Evolutionary conservation across 176 grass and related monocot species (phyloP).

Genomic region (Hyparrhenia diplandra): DNA sequence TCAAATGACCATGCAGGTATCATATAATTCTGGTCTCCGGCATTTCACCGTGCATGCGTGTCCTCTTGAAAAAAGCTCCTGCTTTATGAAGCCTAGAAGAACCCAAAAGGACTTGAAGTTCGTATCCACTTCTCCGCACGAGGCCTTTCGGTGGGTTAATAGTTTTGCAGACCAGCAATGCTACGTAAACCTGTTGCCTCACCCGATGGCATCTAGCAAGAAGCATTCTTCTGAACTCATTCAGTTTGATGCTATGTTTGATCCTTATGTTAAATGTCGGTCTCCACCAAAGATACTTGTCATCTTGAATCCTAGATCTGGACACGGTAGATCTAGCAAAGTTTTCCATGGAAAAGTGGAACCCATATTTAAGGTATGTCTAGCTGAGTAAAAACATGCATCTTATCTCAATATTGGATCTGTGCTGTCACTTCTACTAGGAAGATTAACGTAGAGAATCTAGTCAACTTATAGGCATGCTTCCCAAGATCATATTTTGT

Average conservation of each 20-base stretch:
- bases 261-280: slow-evolving; percentile 92
- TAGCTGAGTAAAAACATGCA: slow-evolving; percentile 25
- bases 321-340: slow-evolving; percentile 97
- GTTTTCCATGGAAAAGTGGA: slow-evolving; percentile 95
- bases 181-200: slow-evolving; percentile 85
- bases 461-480: slow-evolving; percentile 8
- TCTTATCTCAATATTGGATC: slow-evolving; percentile 16
- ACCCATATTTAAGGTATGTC: slow-evolving; percentile 95
- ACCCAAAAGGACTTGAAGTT: slow-evolving; percentile 82
- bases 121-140: slow-evolving; percentile 70
- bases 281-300: slow-evolving; percentile 88
- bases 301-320: slow-evolving; percentile 95
- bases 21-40: slow-evolving; percentile 64
- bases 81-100: slow-evolving; percentile 78
- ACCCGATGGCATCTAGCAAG: slow-evolving; percentile 86
- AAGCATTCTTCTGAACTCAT: slow-evolving; percentile 75
- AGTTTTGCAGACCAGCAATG: slow-evolving; percentile 98
- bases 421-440: not conserved
- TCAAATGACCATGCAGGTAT: slow-evolving; percentile 39
- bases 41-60: slow-evolving; percentile 92
- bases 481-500: too few relatives aligned
- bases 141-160: slow-evolving; percentile 84
- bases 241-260: slow-evolving; percentile 62
- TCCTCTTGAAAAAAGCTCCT: slow-evolving; percentile 71
- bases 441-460: too few relatives aligned